Conservation (phyloP, 352 stramenopile species). For the Globisporangium ultimum region DNA sequence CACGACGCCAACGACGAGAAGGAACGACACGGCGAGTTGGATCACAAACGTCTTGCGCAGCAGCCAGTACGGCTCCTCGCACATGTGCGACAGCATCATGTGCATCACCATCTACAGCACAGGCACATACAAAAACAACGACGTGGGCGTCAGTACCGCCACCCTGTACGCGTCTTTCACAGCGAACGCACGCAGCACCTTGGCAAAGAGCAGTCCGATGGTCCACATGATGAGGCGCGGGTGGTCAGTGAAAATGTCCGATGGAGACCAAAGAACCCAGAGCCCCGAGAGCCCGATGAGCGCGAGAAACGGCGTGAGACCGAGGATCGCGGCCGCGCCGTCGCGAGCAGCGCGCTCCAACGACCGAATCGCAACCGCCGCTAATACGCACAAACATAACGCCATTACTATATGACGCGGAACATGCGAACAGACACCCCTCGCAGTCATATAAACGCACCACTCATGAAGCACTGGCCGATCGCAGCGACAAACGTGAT, state of each 20-base stretch:
- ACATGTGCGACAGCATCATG: conserved; percentile 89
- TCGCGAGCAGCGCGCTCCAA: conserved; percentile 60
- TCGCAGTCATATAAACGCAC: conserved; percentile 21
- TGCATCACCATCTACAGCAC: conserved; percentile 82
- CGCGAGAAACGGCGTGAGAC: conserved; percentile 60
- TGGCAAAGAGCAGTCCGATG: conserved; percentile 75
- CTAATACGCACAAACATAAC: conserved; percentile 23
- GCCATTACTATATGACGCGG: background rate
- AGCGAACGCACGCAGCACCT: conserved; percentile 32
- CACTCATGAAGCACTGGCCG: conserved; percentile 71
- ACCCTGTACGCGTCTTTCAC: background rate
- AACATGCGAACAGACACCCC: too few relatives aligned
- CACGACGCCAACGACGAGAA: conserved; percentile 70
- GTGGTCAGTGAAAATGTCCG: conserved; percentile 78
- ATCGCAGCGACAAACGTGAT: conserved; percentile 61
- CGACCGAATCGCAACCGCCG: conserved; percentile 60
- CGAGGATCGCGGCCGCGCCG: conserved; percentile 54
- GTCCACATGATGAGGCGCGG: conserved; percentile 85
- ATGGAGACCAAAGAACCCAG: conserved; percentile 77
- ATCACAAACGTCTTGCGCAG: conserved; percentile 80
- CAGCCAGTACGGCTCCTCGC: conserved; percentile 82
- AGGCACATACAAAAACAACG: background rate
- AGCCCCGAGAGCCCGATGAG: conserved; percentile 68
- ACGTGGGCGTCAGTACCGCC: background rate
- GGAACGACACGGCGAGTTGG: conserved; percentile 52